Conservation (phyloP, 768 basidiomycete genomes). For the Tricholoma furcatifolium region DNA sequence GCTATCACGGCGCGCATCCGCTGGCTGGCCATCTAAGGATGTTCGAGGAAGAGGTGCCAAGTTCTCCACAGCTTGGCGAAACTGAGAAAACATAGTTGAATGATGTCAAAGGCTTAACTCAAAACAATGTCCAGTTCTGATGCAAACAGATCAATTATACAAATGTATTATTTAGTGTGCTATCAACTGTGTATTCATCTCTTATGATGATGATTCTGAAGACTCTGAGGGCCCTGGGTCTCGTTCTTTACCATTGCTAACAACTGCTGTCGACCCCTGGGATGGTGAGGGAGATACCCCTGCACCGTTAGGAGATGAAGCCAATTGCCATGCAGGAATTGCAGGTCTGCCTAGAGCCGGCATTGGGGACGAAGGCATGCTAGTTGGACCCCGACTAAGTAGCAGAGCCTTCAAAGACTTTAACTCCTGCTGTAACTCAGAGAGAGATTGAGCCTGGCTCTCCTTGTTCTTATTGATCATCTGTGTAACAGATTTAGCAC, state of each 20-base stretch:
- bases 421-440: slow-evolving; percentile 90
- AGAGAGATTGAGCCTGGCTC: slow-evolving; percentile 75
- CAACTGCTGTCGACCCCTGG: slow-evolving; percentile 13
- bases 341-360: slow-evolving; percentile 58
- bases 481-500: slow-evolving; percentile 37
- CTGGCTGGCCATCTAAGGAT: slow-evolving; percentile 26
- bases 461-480: slow-evolving; percentile 95
- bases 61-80: slow-evolving; percentile 71
- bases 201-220: neutral
- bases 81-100: slow-evolving; percentile 68
- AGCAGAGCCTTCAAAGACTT: slow-evolving; percentile 91
- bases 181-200: neutral
- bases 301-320: slow-evolving; percentile 29
- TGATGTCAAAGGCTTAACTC: neutral
- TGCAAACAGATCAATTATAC: slow-evolving; percentile 6
- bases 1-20: slow-evolving; percentile 20
- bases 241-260: slow-evolving; percentile 57
- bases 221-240: slow-evolving; percentile 35
- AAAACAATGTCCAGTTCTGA: neutral
- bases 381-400: slow-evolving; percentile 63
- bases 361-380: slow-evolving; percentile 50
- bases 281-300: slow-evolving; percentile 3
- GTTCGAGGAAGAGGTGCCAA: slow-evolving; percentile 52
- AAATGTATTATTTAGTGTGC: neutral
- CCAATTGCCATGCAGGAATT: slow-evolving; percentile 92